Conservation (phyloP, 1,284 basidiomycete species). For the Boletus smithii region DNA sequence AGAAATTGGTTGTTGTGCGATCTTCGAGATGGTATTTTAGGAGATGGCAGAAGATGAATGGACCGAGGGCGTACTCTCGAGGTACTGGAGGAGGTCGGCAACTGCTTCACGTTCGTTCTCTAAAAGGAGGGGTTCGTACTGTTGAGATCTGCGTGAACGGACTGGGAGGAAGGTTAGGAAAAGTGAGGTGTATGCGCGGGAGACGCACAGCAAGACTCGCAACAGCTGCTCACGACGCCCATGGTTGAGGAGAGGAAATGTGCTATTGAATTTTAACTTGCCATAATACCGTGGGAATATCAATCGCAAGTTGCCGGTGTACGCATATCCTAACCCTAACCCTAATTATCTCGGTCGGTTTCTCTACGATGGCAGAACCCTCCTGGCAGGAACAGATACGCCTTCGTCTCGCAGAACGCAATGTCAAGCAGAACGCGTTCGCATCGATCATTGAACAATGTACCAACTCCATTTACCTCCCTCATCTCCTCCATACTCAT, state of each 20-base stretch:
- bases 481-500: constrained; percentile 18
- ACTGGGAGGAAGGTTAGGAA: constrained; percentile 41
- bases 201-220: constrained; percentile 71
- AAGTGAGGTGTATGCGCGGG: constrained; percentile 14
- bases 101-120: constrained; percentile 99
- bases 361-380: constrained; percentile 64
- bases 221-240: constrained; percentile 67
- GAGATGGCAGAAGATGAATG: constrained; percentile 6
- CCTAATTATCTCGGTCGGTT: constrained; percentile 12
- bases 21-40: constrained; percentile 49
- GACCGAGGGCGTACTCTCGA: constrained; percentile 72
- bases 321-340: constrained; percentile 27
- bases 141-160: constrained; percentile 74
- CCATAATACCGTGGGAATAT: constrained; percentile 19
- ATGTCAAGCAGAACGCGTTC: constrained; percentile 72
- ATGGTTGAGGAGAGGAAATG: constrained; percentile 30
- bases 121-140: constrained; percentile 90
- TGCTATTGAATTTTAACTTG: constrained; percentile 1
- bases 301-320: constrained; percentile 18
- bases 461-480: constrained; percentile 38
- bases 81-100: constrained; percentile 94
- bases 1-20: constrained; percentile 95
- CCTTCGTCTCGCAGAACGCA: constrained; percentile 73
- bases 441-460: constrained; percentile 86
- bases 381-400: constrained; percentile 78